Evolutionary conservation across 805 yeast species (phyloP), one percentile per base, ranked within the genome.

Genomic region (Candida boleticola): DNA sequence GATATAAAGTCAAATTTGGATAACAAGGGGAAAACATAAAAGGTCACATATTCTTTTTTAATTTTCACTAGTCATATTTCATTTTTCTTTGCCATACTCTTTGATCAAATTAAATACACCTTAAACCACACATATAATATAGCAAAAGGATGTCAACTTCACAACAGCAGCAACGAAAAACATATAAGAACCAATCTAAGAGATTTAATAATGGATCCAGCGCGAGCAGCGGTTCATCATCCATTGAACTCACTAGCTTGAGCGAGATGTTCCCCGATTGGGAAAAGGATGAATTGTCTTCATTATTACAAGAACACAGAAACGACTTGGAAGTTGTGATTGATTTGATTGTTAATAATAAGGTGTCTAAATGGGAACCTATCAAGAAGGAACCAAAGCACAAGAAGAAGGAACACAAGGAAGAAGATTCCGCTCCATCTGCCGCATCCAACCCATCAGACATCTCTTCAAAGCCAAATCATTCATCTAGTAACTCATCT

Each of bases 201-300:
- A 70, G 68, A 61, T 63, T 62, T 54, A 64, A 59, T 48, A 57
- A 48, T 47, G 50, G 52, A 43, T 45, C 44, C 39, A 37, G 42
- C 41, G 50, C 48, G 50, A 52, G 50, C 45, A 42, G 21, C 23
- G 37, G 38, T 29, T 22, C 44, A 10, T 19, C 57, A 27, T 49
- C 58, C 19, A 49, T 42, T 33, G 66, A 66, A 45, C 55, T 68
- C 76, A 60, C 70, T 79, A 79, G 85, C 29, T 77, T 92, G 53
- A 64, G 74, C 39, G 98, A 92, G 66, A 74, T 93, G 72, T 90
- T 93, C 70, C 96, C 97, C 34, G 96, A 87, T 60, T 93, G 99
- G 99, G 77, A 86, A 37, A 73, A 76, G 41, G 95, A 86, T 22
- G 99, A 93, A 60, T 79, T 93, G 59, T 67, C 73, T 36, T 79